These are phyloP conservation scores for Albugo candida DNA, from an alignment of 352 stramenopile species.

Conservation along the genomic window DNA sequence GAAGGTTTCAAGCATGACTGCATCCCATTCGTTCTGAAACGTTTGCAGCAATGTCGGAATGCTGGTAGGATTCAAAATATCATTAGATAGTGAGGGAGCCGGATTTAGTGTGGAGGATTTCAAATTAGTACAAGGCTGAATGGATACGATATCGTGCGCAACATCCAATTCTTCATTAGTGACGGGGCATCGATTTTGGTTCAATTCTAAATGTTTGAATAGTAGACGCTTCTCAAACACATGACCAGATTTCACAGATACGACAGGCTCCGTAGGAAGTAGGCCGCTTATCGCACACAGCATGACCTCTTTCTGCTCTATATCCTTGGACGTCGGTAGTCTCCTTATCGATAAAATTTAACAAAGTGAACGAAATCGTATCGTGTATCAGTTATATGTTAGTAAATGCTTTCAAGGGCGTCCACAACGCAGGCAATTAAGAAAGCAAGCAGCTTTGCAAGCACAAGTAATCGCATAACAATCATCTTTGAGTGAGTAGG, in stretches of 20 bases:
- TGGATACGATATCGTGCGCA: conserved; percentile 37
- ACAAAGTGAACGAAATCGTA: no score
- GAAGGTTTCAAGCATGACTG: conserved; percentile 88
- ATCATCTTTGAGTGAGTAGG: no score
- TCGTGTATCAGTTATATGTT: no score
- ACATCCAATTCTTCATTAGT: conserved; percentile 40
- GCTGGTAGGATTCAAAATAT: conserved; percentile 14
- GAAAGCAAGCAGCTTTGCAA: no score
- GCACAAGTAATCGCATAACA: no score
- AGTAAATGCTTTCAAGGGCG: no score
- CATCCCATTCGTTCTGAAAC: conserved; percentile 89
- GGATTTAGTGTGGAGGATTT: no score
- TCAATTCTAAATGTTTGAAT: conserved; percentile 56
- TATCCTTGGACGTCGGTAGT: conserved; percentile 9
- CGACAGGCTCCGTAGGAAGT: conserved; percentile 65
- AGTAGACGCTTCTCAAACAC: conserved; percentile 79
- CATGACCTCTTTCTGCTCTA: conserved; percentile 13
- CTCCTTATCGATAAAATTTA: no score
- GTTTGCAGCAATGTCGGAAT: conserved; percentile 42
- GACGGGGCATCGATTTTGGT: conserved; percentile 48
- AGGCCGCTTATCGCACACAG: conserved; percentile 69
- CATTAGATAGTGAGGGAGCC: no score
- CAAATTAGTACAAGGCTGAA: conserved; percentile 13
- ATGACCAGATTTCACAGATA: conserved; percentile 62
- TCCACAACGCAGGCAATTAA: no score